Base-by-base conservation (phyloP, 305 asterid species). In the Striga hermonthica region DNA sequence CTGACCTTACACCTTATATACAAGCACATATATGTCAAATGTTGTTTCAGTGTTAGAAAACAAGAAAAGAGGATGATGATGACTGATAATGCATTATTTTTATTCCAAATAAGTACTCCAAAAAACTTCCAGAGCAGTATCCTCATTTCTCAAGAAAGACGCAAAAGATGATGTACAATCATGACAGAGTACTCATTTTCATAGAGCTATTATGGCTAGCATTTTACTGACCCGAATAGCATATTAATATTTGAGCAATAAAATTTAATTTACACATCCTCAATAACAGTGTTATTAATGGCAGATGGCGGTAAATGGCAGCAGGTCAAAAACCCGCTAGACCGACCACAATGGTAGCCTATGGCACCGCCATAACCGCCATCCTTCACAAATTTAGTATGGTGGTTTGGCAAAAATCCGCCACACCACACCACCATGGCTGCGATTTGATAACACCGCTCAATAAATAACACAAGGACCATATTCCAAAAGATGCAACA, bases 401-500 rank as follows among this genome's bases (percentile, higher is more conserved):
- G 31, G 31, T 22, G 31, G 31, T 22, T 22, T 22, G 31, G 31
- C 31, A 22, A 22, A 22, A 22, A 22, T 22, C 31, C 31, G 31
- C 31, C 31, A 22, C 31, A 22, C 31, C 31, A 22, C 2, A 22
- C 31, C 31, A 2, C 31, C 31, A 22, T 22, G 31, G 31, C 31
- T 22, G 1, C 31, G 1, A 22, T 22, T 22, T 22, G 31, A 22
- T 22, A 22, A 22, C 31, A 22, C 31, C 1, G 65, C 62, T 40
- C 15, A 57, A 44, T 34, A 67, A 38, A 62, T 53, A 61, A 67
- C 47, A 49, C 9, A 72, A 63, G 57, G 38, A 31, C 56, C 40
- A 50, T 64, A 45, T 38, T 7, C 38, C 58, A 40, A 62, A 16
- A 41, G 57, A 66, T 40, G 39, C 8, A 79, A 71, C 64, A 59